Conservation (phyloP, 2,329 filamentous ascomycete species). For the Scedosporium aurantiacum region DNA sequence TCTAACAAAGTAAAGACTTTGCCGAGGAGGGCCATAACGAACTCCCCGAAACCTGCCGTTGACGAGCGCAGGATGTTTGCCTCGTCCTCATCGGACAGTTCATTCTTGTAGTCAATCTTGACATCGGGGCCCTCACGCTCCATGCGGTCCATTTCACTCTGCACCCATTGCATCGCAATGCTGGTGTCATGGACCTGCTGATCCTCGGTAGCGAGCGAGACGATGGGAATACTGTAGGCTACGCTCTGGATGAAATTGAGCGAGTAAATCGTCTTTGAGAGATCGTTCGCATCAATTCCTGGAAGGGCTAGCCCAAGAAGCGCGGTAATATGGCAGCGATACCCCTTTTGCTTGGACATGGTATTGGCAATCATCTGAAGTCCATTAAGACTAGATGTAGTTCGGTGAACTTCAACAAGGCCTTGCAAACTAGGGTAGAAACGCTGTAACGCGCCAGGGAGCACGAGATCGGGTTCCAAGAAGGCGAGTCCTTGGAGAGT, state of each 20-base stretch:
- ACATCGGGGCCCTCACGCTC: constrained; percentile 78
- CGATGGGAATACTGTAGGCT: constrained; percentile 90
- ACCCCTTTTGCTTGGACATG: constrained; percentile 90
- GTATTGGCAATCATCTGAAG: constrained; percentile 85
- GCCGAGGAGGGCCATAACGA: constrained; percentile 78
- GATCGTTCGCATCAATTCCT: constrained; percentile 93
- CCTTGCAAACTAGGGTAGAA: constrained; percentile 97
- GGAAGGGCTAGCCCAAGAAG: constrained; percentile 85
- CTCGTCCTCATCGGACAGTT: constrained; percentile 78
- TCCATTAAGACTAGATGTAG: constrained; percentile 83
- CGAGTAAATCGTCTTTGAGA: constrained; percentile 92
- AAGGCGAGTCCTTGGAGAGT: constrained; percentile 83
- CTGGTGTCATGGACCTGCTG: constrained; percentile 60
- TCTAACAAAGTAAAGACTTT: constrained; percentile 93
- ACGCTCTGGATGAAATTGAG: constrained; percentile 92
- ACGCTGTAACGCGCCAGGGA: constrained; percentile 85
- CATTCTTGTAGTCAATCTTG: constrained; percentile 71
- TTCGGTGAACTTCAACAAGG: constrained; percentile 91
- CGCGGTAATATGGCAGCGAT: constrained; percentile 89
- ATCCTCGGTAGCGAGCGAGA: constrained; percentile 53
- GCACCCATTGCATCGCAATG: constrained; percentile 86
- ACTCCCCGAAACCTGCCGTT: constrained; percentile 87
- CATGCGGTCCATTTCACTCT: constrained; percentile 86
- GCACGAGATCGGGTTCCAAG: constrained; percentile 79
- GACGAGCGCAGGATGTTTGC: constrained; percentile 83